Evolutionary conservation across 2,329 filamentous ascomycete species (phyloP), one percentile per base, ranked within the genome.

Genomic region (Lachnellula arida): DNA sequence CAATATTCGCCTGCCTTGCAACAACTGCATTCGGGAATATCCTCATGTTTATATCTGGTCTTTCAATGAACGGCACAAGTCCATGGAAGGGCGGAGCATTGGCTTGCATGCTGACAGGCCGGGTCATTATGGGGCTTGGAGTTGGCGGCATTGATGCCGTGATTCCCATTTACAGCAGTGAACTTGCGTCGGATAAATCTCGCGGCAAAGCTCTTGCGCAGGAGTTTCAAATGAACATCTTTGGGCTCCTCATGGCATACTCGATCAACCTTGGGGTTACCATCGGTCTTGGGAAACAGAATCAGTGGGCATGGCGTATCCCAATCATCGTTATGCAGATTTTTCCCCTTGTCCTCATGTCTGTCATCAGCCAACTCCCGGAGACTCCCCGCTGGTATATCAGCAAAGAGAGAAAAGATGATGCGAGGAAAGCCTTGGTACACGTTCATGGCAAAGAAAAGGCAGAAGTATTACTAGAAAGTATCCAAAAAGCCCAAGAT

Each of bases 141-240:
- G 78, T 84, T 1, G 82, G 82, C 22, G 82, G 82, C 1, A 80
- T 85, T 37, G 82, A 86, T 64, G 74, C 76, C 15, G 79, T 84
- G 0, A 82, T 85, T 23, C 82, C 82, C 0, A 78, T 83, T 1
- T 85, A 85, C 68, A 79, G 74, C 55, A 76, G 76, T 14, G 82
- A 85, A 63, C 71, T 85, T 34, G 74, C 76, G 2, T 76, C 76
- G n/a, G 81, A 84, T 63, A 78, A 77, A 49, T 75, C 78, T 2
- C 71, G 82, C 46, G 82, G 82, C 5, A 78, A 78, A 61, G 80
- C 82, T 1, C 67, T 86, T 44, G 81, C 81, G 1, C 80, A 86
- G 63, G 81, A 85, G 62, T 86, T 86, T 63, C 82, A 85, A 65
- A 79, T 77, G 67, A 86, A 86, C 60, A 85, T 86, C 59, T 81